phyloP scores from a whole-genome alignment of 2,329 filamentous ascomycete genomes.

The Fusarium sp. region DNA sequence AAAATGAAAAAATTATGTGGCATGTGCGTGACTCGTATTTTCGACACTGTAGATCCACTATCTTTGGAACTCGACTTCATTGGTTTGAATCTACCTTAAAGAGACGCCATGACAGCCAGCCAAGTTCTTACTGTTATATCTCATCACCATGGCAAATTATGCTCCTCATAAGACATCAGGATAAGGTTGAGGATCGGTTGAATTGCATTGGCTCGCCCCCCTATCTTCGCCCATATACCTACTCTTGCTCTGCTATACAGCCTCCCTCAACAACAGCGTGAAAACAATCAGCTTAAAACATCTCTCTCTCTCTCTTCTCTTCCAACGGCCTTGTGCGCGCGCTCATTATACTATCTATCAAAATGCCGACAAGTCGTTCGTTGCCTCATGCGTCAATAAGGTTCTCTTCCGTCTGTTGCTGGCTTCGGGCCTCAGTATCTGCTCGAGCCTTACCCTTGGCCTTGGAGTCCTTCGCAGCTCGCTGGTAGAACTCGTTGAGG shows the following conservation, averaged over 20 bases:
- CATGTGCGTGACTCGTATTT: slow-evolving; percentile 24
- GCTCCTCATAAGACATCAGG: not conserved
- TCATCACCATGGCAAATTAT: slow-evolving; percentile 29
- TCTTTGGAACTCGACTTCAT: slow-evolving; percentile 22
- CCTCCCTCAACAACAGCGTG: slow-evolving; percentile 29
- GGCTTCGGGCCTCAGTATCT: slow-evolving; percentile 51
- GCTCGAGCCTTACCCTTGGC: slow-evolving; percentile 66
- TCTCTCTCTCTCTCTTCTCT: slow-evolving; percentile 33
- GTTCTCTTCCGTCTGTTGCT: slow-evolving; percentile 63
- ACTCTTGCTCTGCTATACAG: slow-evolving; percentile 35
- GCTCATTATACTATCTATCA: slow-evolving; percentile 42
- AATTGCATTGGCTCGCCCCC: slow-evolving; percentile 47
- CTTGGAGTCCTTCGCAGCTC: slow-evolving; percentile 70
- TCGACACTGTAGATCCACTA: slow-evolving; percentile 39
- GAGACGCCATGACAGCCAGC: slow-evolving; percentile 20
- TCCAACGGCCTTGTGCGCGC: slow-evolving; percentile 33
- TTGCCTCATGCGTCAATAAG: slow-evolving; percentile 64
- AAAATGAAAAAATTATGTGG: slow-evolving; percentile 29
- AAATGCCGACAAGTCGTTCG: slow-evolving; percentile 31
- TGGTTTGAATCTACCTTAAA: slow-evolving; percentile 2
- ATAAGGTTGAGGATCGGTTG: slow-evolving; percentile 29
- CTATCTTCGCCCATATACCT: slow-evolving; percentile 42
- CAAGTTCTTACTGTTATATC: not conserved
- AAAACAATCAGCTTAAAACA: slow-evolving; percentile 39
- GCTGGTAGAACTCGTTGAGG: slow-evolving; percentile 83